These are phyloP conservation scores for Cadophora gregata DNA, from an alignment of 2,329 filamentous ascomycete species.

Conservation along the genomic window DNA sequence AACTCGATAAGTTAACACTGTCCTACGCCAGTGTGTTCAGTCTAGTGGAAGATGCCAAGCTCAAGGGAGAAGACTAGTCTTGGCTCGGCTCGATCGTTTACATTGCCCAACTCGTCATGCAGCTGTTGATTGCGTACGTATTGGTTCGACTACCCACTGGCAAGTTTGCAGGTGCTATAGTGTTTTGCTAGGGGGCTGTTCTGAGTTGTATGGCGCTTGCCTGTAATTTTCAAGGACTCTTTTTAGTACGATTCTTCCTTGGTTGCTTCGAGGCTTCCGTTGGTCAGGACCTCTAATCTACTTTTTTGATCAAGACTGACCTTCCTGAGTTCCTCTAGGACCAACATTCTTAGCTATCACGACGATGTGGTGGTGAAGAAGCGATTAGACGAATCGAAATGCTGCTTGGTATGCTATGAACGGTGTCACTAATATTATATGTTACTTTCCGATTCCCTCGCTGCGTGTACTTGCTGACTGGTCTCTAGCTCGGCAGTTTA, in stretches of 20 bases:
- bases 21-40: slow-evolving; percentile 57
- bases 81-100: slow-evolving; percentile 68
- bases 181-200: slow-evolving; percentile 59
- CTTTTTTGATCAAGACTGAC: too few species aligned
- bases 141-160: slow-evolving; percentile 60
- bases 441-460: slow-evolving; percentile 34
- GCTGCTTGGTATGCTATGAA: slow-evolving; percentile 67
- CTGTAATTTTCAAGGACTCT: slow-evolving; percentile 46
- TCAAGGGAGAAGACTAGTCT: slow-evolving; percentile 51
- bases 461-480: slow-evolving; percentile 33
- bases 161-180: slow-evolving; percentile 57
- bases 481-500: slow-evolving; percentile 34
- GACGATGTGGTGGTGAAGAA: slow-evolving; percentile 25
- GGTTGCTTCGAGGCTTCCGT: not conserved
- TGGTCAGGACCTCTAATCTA: not conserved
- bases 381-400: slow-evolving; percentile 62
- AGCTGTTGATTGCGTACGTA: slow-evolving; percentile 58
- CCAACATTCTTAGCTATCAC: not conserved
- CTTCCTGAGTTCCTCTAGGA: not conserved
- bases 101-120: slow-evolving; percentile 63
- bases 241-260: slow-evolving; percentile 47
- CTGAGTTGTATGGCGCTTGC: slow-evolving; percentile 46
- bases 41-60: slow-evolving; percentile 52
- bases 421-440: slow-evolving; percentile 56
- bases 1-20: slow-evolving; percentile 47